A percentile compares a stretch with the other conserved stretches of the same genome.
These are phyloP conservation scores for Logfia minima DNA, from an alignment of 129 eudicot species.

Conservation along the genomic window DNA sequence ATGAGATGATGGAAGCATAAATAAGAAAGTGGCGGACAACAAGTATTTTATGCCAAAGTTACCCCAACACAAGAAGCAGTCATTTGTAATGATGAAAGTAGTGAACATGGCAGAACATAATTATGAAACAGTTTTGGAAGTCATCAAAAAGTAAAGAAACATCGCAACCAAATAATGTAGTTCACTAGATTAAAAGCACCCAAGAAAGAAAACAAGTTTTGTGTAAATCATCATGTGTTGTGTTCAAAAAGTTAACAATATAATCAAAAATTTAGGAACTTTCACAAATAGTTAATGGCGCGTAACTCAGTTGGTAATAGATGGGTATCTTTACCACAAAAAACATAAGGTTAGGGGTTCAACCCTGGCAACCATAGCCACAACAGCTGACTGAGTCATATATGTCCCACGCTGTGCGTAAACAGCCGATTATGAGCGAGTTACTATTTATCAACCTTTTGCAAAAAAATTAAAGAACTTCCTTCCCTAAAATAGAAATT, in stretches of 20 bases:
- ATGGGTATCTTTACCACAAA: no score
- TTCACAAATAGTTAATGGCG: no score
- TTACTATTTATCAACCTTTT: no score
- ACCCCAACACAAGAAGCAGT: slow-evolving; percentile 3
- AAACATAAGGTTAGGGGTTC: no score
- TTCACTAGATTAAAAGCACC: background rate
- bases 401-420: no score
- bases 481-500: background rate
- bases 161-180: slow-evolving; percentile 15
- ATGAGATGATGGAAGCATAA: slow-evolving; percentile 6
- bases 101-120: slow-evolving; percentile 13
- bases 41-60: slow-evolving; percentile 11
- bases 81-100: slow-evolving; percentile 23
- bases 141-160: slow-evolving; percentile 21
- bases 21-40: slow-evolving; percentile 10
- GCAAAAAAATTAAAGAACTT: background rate
- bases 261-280: background rate
- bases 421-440: no score
- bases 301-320: no score
- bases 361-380: no score
- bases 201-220: background rate
- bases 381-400: no score
- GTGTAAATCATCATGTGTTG: background rate
- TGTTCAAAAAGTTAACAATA: background rate
- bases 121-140: background rate